Evolutionary conservation across 306 rosid species (phyloP).

Genomic region (Castanopsis chinensis): DNA sequence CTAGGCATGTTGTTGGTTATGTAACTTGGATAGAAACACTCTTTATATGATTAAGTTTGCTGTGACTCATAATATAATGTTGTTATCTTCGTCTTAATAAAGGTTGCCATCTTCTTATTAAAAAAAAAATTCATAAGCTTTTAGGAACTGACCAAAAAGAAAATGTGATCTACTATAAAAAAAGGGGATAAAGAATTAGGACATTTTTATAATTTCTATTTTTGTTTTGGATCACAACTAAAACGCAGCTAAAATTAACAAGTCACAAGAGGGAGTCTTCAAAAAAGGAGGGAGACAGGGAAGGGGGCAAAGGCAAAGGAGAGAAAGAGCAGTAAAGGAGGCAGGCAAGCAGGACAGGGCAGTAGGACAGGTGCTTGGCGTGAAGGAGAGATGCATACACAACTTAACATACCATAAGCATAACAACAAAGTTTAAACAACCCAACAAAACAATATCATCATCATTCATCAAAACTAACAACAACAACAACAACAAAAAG

Average conservation of each 20-base stretch:
- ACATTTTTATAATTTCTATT: no score
- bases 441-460: neutral
- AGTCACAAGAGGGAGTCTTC: slow-evolving; percentile 21
- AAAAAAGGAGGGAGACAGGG: neutral
- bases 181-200: no score
- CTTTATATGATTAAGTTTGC: rapidly evolving
- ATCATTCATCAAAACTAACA: neutral
- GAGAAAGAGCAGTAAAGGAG: slow-evolving; percentile 10
- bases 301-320: neutral
- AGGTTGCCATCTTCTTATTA: no score
- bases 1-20: no score
- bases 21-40: no score
- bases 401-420: neutral
- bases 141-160: no score
- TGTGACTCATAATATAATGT: no score
- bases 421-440: neutral
- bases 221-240: neutral
- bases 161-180: no score
- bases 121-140: no score
- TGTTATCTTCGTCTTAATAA: no score
- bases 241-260: slow-evolving; percentile 14
- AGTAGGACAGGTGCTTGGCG: slow-evolving; percentile 57
- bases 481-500: no score
- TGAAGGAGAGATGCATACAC: slow-evolving; percentile 41
- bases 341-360: neutral